A percentile compares a stretch with the other conserved stretches of the same genome.
phyloP scores from a whole-genome alignment of 331 rosid genomes.

The Quercus tomentella region DNA sequence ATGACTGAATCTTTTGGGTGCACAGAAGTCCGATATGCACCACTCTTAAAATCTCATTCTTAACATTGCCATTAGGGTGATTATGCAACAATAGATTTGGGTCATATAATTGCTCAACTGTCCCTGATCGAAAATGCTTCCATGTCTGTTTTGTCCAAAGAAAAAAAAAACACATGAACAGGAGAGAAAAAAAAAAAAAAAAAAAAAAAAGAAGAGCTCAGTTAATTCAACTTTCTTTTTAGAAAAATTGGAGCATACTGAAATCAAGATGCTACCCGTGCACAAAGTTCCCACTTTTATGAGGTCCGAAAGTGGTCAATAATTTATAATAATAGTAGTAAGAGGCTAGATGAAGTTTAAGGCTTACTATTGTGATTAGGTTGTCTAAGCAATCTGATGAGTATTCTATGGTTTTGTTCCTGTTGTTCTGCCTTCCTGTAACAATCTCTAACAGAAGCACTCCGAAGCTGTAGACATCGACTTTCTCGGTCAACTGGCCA shows the following conservation, averaged over 20 bases:
- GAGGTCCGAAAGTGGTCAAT: too few relatives aligned
- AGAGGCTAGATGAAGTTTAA: background rate
- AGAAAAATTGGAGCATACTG: background rate
- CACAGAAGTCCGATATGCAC: slow-evolving; percentile 79
- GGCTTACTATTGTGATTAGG: slow-evolving; percentile 58
- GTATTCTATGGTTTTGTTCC: slow-evolving; percentile 61
- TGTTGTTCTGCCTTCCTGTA: slow-evolving; percentile 63
- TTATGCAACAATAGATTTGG: slow-evolving; percentile 60
- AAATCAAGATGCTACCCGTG: too few relatives aligned
- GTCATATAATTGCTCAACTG: slow-evolving; percentile 50
- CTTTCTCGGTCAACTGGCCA: slow-evolving; percentile 89
- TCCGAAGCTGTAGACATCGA: slow-evolving; percentile 78
- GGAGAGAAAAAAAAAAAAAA: background rate
- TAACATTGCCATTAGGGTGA: slow-evolving; percentile 16
- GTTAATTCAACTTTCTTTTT: background rate
- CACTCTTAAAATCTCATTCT: slow-evolving; percentile 56
- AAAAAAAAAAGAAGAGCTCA: too few relatives aligned
- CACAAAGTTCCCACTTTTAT: too few relatives aligned
- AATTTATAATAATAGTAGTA: too few relatives aligned
- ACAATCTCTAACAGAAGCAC: slow-evolving; percentile 73
- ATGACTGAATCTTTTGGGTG: slow-evolving; percentile 72
- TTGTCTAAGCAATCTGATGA: slow-evolving; percentile 30
- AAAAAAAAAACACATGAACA: background rate
- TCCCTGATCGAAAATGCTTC: slow-evolving; percentile 72
- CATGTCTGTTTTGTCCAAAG: slow-evolving; percentile 53